A percentile compares a stretch with the other conserved stretches of the same genome.
Evolutionary conservation across 2,329 filamentous ascomycete species (phyloP).

Genomic region (Zasmidium citrigriseum): DNA sequence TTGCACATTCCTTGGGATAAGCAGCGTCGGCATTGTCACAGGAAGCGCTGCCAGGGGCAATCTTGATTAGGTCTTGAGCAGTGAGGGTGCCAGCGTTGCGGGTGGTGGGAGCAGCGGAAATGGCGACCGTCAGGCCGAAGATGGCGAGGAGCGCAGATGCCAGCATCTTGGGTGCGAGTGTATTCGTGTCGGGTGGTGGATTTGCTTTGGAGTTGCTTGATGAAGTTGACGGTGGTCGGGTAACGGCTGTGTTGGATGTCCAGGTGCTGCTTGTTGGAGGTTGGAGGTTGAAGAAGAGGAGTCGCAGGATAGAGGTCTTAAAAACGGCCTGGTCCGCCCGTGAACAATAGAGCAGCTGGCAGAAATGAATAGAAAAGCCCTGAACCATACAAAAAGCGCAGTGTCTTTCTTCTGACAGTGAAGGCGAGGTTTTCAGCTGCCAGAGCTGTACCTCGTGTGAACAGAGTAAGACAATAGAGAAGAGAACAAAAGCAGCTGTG

Average conservation of each 20-base stretch:
- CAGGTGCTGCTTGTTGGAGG: too few relatives aligned
- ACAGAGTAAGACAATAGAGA: background rate
- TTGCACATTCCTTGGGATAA: constrained; percentile 62
- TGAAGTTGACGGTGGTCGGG: background rate
- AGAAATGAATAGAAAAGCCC: too few relatives aligned
- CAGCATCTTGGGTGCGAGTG: background rate
- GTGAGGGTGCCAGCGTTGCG: constrained; percentile 29
- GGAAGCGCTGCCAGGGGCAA: constrained; percentile 58
- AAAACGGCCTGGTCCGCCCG: too few relatives aligned
- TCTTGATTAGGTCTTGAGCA: constrained; percentile 48
- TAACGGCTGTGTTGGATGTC: background rate
- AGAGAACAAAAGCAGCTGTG: background rate
- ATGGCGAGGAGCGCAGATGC: background rate
- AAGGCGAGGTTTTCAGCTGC: background rate
- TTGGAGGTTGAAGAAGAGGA: too few relatives aligned
- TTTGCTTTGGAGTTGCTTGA: background rate
- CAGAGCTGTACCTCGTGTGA: background rate
- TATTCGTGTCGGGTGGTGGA: too few relatives aligned
- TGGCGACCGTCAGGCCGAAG: constrained; percentile 5
- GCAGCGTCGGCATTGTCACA: constrained; percentile 49
- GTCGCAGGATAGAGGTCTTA: too few relatives aligned
- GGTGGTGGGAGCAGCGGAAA: constrained; percentile 1
- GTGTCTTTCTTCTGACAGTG: background rate
- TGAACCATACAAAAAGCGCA: too few relatives aligned
- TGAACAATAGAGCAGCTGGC: too few relatives aligned